These are phyloP conservation scores for Datisca glomerata DNA, from an alignment of 306 rosid species.

Conservation along the genomic window DNA sequence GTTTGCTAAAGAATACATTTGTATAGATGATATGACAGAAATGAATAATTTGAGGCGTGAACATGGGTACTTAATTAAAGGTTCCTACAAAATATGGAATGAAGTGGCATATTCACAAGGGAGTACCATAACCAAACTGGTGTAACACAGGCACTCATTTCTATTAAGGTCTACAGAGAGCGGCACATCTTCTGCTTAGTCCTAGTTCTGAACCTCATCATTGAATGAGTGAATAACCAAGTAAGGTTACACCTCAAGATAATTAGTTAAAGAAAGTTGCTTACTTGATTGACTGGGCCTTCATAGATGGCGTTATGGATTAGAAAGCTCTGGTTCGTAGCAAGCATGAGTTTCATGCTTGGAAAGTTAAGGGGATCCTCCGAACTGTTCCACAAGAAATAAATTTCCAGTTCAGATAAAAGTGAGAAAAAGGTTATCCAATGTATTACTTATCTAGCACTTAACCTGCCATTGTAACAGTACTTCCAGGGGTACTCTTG, in stretches of 20 bases:
- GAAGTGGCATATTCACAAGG: too few species aligned
- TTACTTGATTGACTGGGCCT: constrained; percentile 15
- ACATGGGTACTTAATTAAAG: too few species aligned
- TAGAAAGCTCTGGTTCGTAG: constrained; percentile 30
- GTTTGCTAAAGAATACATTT: background rate
- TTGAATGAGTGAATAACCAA: too few species aligned
- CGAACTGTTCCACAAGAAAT: constrained; percentile 24
- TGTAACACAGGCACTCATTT: too few species aligned
- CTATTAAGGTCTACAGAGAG: too few species aligned
- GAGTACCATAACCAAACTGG: too few species aligned
- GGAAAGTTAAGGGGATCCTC: constrained; percentile 26
- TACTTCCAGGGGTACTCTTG: constrained; percentile 25
- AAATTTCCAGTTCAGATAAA: constrained; percentile 6
- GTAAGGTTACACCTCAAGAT: background rate
- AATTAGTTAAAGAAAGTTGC: constrained; percentile 4
- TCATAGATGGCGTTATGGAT: constrained; percentile 28
- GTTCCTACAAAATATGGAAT: too few species aligned
- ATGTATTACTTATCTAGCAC: constrained; percentile 1
- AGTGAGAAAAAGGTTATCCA: constrained; percentile 7
- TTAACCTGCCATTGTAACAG: constrained; percentile 47
- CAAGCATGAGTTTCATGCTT: constrained; percentile 24
- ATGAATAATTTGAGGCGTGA: background rate
- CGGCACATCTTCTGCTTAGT: too few species aligned
- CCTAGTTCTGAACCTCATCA: too few species aligned
- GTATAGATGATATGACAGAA: background rate